Base-by-base conservation (phyloP, 495 filamentous ascomycete genomes). In the Aspergillus nidulans region DNA sequence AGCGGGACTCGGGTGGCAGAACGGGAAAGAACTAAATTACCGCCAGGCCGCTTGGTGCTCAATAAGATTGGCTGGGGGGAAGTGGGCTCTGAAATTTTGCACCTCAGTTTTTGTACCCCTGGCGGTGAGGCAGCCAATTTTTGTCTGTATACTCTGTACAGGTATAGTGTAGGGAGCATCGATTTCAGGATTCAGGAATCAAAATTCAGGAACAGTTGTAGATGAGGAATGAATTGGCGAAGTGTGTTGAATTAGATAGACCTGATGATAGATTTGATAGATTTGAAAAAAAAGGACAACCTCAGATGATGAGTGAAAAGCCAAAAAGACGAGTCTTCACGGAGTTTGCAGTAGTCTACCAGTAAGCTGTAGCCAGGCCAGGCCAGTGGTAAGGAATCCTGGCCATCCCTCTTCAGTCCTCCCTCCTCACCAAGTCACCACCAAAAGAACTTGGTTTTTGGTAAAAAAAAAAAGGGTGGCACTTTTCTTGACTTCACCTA, bases 331-430 rank as follows among this genome's bases (percentile, higher is more conserved):
- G 38, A 28, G 49, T 42, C 28, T 30, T 19, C 32, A 28, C 6
- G n/a, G n/a, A n/a, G 36, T 21, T 32, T 40, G 32, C 19, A 49
- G 47, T 24, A 39, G 45, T 28, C 24, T 49, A 6, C 46, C 45
- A 48, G 25, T 10, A 32, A 20, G 8, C n/a, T 45, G 21, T 23
- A 16, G 10, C 39, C 50, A 32, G 50, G 39, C 39, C 39, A 30
- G 40, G 25, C 50, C 50, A 28, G 42, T 45, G 30, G 47, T 19
- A 54, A 54, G 34, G 52, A 54, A 54, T 54, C 34, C 41, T 54
- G 16, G 42, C 51, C 51, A 53, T 53, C 41, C 40, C 25, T 20
- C 21, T 40, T 25, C 49, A 34, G 30, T 34, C 30, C 4, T 9
- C 9, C 4, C 4, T 28, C 9, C 26, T 4, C 26, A n/a, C n/a